Conservation (phyloP, 2,329 filamentous ascomycete species). For the Sarocladiaceae sp. region DNA sequence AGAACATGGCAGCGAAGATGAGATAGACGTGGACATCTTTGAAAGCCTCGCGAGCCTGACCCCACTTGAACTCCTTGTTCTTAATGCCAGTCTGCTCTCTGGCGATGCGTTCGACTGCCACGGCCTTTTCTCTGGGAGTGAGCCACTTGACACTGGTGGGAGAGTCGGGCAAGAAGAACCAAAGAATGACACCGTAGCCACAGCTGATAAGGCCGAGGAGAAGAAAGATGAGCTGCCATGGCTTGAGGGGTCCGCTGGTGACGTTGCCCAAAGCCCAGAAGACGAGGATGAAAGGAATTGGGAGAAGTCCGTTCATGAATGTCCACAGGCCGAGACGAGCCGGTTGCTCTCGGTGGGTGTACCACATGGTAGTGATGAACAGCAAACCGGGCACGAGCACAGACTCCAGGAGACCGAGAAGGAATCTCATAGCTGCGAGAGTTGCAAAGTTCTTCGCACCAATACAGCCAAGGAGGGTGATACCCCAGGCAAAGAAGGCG, state of each 20-base stretch:
- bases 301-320: conserved; percentile 5
- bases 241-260: neutral
- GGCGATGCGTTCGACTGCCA: conserved; percentile 5
- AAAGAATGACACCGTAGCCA: neutral
- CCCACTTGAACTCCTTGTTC: conserved; percentile 7
- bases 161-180: conserved; percentile 5
- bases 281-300: conserved; percentile 6
- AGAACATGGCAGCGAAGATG: conserved; percentile 6
- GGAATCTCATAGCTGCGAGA: neutral
- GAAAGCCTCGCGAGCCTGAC: neutral
- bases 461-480: conserved; percentile 5
- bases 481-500: conserved; percentile 7
- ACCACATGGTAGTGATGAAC: conserved; percentile 10
- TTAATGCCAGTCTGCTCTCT: conserved; percentile 3
- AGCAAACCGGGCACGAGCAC: conserved; percentile 4
- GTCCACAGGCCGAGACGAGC: conserved; percentile 8
- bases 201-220: conserved; percentile 8
- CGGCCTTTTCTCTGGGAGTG: conserved; percentile 3
- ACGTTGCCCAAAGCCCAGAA: conserved; percentile 6
- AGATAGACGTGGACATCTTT: conserved; percentile 6
- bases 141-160: neutral
- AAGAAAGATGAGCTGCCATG: conserved; percentile 9
- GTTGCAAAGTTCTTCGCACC: conserved; percentile 7
- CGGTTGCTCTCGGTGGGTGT: conserved; percentile 8
- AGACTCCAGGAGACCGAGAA: conserved; percentile 7